Evolutionary conservation across 2,329 filamentous ascomycete genomes (phyloP).

Genomic region (Pseudocercospora cruenta): DNA sequence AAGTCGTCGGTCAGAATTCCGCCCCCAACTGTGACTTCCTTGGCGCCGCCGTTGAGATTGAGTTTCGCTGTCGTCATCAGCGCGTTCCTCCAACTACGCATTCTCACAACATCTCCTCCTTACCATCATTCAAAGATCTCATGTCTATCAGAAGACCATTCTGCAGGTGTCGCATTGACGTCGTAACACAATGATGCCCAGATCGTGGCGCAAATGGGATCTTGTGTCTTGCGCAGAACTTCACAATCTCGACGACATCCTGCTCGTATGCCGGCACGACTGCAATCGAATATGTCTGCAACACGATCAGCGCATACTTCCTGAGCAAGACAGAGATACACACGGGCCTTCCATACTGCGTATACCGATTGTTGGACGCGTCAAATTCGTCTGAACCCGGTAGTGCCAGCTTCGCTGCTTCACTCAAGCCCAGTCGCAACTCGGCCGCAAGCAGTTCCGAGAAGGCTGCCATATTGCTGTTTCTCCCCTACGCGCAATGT

Average conservation of each 20-base stretch:
- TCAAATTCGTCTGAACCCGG: conserved; percentile 6
- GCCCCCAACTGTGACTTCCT: conserved; percentile 2
- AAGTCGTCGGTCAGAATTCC: conserved; percentile 10
- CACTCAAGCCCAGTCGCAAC: not conserved
- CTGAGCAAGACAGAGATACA: not conserved
- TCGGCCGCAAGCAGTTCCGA: not conserved
- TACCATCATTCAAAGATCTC: conserved; percentile 2
- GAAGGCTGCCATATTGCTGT: not conserved
- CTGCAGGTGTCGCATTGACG: conserved; percentile 8
- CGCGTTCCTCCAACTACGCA: not conserved
- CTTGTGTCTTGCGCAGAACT: conserved; percentile 1
- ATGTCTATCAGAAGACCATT: conserved; percentile 13
- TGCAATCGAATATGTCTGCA: not conserved
- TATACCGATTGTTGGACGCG: conserved; percentile 5
- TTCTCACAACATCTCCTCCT: conserved; percentile 2
- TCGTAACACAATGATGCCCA: conserved; percentile 10
- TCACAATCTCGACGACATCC: conserved; percentile 8
- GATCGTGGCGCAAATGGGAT: conserved; percentile 11
- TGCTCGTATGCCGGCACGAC: conserved; percentile 5
- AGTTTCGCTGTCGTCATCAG: not conserved
- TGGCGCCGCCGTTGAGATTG: not conserved
- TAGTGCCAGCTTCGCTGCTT: not conserved
- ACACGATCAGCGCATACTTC: not conserved
- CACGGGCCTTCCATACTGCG: conserved; percentile 14
- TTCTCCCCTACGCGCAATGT: no score